Conservation (phyloP, 2,329 filamentous ascomycete species). For the Cercospora zeae-maydis region DNA sequence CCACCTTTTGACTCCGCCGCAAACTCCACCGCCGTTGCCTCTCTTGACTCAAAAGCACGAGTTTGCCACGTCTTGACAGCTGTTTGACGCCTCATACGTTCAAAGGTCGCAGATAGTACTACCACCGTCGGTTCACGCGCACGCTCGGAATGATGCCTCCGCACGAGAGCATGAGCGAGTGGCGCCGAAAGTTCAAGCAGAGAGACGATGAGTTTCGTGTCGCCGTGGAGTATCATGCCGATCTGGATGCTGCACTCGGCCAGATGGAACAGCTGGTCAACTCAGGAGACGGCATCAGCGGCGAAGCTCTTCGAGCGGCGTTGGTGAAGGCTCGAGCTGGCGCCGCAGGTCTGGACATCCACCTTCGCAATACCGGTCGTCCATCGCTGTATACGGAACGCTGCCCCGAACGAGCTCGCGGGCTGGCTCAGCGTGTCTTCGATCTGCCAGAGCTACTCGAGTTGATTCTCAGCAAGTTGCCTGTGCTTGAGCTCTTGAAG, state of each 20-base stretch:
- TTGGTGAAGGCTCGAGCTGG: background rate
- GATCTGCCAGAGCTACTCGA: constrained; percentile 8
- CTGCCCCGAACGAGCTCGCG: constrained; percentile 3
- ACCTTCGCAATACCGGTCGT: constrained; percentile 3
- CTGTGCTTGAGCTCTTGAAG: constrained; percentile 8
- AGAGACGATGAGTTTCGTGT: constrained; percentile 7
- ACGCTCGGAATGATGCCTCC: background rate
- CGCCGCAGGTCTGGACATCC: constrained; percentile 1
- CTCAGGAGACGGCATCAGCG: background rate
- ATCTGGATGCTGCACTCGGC: background rate
- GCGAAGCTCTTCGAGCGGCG: background rate
- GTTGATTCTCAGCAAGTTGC: constrained; percentile 9
- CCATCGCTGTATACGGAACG: constrained; percentile 5
- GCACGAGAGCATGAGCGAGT: background rate
- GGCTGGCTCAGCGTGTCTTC: constrained; percentile 5
- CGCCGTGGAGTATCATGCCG: constrained; percentile 1
- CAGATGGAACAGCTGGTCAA: background rate
- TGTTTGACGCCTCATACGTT: background rate
- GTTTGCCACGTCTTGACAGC: background rate
- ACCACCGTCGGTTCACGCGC: background rate
- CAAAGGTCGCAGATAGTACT: background rate
- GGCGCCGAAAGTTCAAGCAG: constrained; percentile 3
- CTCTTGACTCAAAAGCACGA: background rate
- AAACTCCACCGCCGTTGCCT: background rate
- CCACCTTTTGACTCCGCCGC: background rate